Conservation (phyloP, 2,329 filamentous ascomycete genomes). For the Pochonia chlamydosporia region DNA sequence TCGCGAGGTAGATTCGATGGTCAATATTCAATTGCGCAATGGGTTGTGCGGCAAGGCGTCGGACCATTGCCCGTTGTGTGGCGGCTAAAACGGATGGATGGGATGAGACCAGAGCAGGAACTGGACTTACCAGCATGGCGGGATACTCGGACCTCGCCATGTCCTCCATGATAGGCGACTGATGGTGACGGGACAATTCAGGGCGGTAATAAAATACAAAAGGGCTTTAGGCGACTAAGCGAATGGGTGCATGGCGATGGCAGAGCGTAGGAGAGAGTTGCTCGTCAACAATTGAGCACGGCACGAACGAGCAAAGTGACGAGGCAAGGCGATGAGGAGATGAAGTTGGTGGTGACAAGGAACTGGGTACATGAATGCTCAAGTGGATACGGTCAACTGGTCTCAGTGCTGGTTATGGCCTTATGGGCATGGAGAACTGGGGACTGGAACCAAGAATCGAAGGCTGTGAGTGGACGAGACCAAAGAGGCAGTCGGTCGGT, state of each 20-base stretch:
- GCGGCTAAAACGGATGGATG: background rate
- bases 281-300: constrained; percentile 10
- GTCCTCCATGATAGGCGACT: constrained; percentile 57
- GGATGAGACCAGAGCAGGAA: constrained; percentile 6
- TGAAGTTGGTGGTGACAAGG: constrained; percentile 2
- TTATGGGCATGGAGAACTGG: background rate
- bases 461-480: too few relatives aligned
- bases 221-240: constrained; percentile 8
- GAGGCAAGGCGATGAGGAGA: constrained; percentile 4
- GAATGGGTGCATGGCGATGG: constrained; percentile 15
- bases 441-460: too few relatives aligned
- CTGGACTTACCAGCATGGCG: constrained; percentile 74
- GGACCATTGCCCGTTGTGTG: too few relatives aligned
- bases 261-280: constrained; percentile 4
- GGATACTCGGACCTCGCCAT: constrained; percentile 87
- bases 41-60: too few relatives aligned
- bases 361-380: constrained; percentile 3
- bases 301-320: constrained; percentile 4
- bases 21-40: background rate
- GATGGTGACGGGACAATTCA: background rate
- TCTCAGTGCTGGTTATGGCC: too few relatives aligned
- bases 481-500: background rate
- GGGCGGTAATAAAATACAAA: background rate
- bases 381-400: too few relatives aligned
- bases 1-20: constrained; percentile 10